Base-by-base conservation (phyloP, 495 filamentous ascomycete species). In the Wilcoxina mikolae region DNA sequence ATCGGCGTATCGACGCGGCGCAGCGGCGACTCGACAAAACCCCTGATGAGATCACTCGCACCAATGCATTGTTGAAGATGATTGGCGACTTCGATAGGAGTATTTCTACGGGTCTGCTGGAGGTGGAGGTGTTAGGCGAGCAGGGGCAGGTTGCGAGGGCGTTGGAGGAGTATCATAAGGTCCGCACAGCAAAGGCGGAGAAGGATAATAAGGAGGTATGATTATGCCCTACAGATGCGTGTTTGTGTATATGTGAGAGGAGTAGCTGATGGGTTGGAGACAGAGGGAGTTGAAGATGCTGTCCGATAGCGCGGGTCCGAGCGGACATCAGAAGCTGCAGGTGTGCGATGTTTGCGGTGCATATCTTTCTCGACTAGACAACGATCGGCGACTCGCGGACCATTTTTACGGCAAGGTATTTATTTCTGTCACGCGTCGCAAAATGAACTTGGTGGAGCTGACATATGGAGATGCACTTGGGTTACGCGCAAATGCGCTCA, bases 321-420 rank as follows among this genome's bases (percentile, higher is more conserved):
- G 79, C 10, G 91, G 91, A 10, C 91, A 98, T 71, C 91, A 98
- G 72, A 96, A 96, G 64, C 72, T 98, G 49, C 93, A 96, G 69
- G 91, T 98, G 18, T 98, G 91, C 75, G 91, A 98, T 68, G 93
- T 96, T 1, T 98, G 91, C 70, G 90, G 83, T 48, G 91, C 91
- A 2, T 98, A 98, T 66, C 74, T 98, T 51, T 83, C 78, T 52
- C 70, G 91, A 18, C 77, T 98, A 23, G 91, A 98, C 65, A 98
- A 98, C 63, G 91, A 98, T 65, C 77, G 91, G 18, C 74, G 91
- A 26, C 65, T 98, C 68, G 91, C 91, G 25, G 91, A 98, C 68
- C 91, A 98, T 64, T 98, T 98, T 69, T 96, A 94, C 67, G 91
- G 91, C 27, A 98, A 98, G 56, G 63, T 65, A 54, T 44, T 33